phyloP scores from a whole-genome alignment of 1,284 basidiomycete genomes.

The Cutaneotrichosporon cutaneum region DNA sequence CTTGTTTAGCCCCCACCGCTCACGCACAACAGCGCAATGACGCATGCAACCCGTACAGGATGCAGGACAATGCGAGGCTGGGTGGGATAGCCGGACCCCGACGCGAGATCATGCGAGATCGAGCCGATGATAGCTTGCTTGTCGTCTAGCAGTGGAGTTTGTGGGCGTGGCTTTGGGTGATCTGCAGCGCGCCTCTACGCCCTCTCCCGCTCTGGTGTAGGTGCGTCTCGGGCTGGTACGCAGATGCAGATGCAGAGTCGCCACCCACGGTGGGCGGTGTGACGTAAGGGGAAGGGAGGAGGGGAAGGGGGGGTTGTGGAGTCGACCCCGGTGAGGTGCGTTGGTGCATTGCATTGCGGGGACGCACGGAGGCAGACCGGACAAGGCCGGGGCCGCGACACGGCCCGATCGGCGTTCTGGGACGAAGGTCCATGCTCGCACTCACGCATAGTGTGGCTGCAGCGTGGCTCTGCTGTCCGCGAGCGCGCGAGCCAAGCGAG shows the following conservation, averaged over 20 bases:
- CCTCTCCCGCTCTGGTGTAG: no score
- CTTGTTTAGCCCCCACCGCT: neutral
- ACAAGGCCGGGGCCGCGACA: neutral
- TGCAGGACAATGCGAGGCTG: no score
- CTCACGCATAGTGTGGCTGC: no score
- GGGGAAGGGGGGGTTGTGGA: no score
- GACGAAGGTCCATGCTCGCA: no score
- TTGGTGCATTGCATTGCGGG: no score
- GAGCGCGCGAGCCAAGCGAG: neutral
- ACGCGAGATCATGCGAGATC: no score
- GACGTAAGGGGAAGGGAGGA: neutral
- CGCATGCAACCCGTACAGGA: neutral
- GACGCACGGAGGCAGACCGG: neutral
- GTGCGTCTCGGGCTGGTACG: no score
- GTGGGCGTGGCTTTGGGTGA: neutral
- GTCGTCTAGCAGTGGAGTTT: constrained; percentile 1
- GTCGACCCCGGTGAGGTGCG: no score
- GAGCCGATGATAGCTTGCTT: neutral
- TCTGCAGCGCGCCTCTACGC: neutral
- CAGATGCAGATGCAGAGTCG: neutral
- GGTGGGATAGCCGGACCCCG: neutral
- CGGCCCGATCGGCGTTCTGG: no score
- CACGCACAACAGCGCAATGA: neutral
- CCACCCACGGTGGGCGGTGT: neutral
- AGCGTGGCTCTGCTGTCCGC: neutral